phyloP scores from a whole-genome alignment of 257 asterid genomes.

The Thymus quinquecostatus region DNA sequence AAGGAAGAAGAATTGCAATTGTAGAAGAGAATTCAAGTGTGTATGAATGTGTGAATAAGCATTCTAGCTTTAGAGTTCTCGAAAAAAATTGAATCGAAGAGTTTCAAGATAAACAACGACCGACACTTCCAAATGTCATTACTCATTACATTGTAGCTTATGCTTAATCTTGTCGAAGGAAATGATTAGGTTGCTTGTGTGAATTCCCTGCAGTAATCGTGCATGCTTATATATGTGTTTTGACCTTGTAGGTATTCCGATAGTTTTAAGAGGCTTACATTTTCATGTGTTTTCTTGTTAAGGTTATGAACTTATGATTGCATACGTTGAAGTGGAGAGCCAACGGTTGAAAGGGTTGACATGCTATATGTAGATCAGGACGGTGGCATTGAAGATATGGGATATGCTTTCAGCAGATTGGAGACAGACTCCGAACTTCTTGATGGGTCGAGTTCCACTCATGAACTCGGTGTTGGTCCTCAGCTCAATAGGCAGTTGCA shows the following conservation, averaged over 20 bases:
- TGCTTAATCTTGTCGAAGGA: not conserved
- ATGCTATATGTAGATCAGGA: conserved; percentile 44
- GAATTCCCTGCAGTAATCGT: not conserved
- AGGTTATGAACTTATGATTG: conserved; percentile 12
- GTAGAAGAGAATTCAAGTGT: not conserved
- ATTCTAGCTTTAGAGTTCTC: not conserved
- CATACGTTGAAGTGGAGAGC: conserved; percentile 26
- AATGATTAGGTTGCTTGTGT: not conserved
- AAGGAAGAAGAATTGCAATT: conserved; percentile 11
- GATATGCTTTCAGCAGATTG: conserved; percentile 69
- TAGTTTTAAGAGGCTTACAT: not conserved
- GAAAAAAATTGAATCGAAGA: not conserved
- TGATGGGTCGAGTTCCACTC: conserved; percentile 51
- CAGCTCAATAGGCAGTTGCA: conserved; percentile 25
- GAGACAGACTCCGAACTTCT: conserved; percentile 53
- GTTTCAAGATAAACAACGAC: not conserved
- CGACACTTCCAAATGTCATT: not conserved
- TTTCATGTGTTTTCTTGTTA: conserved; percentile 36
- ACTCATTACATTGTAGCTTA: not conserved
- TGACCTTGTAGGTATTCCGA: not conserved
- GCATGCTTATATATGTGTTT: not conserved
- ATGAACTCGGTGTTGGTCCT: conserved; percentile 34
- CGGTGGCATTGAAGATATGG: conserved; percentile 48
- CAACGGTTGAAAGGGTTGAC: conserved; percentile 10
- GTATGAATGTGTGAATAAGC: not conserved